A percentile compares a stretch with the other conserved stretches of the same genome.
Evolutionary conservation across 306 rosid species (phyloP).

Genomic region (Dryas alaskensis): DNA sequence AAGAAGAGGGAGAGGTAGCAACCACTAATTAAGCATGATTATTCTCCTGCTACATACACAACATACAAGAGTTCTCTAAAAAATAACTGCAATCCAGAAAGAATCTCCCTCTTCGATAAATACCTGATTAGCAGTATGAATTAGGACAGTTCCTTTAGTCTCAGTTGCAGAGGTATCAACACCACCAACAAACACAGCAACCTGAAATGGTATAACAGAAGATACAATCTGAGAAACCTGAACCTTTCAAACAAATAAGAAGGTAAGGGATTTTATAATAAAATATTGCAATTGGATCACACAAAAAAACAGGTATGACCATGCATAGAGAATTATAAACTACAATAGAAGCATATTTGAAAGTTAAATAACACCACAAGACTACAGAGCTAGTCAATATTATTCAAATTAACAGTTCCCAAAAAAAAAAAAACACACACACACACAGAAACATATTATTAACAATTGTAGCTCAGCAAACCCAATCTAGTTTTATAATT

Average conservation of each 20-base stretch:
- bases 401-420: not conserved
- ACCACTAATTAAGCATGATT: not conserved
- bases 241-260: slow-evolving; percentile 6
- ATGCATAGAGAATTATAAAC: not conserved
- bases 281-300: not conserved
- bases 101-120: not conserved
- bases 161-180: slow-evolving; percentile 91
- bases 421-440: no score
- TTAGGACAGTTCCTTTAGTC: slow-evolving; percentile 87
- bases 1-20: not conserved
- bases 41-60: not conserved
- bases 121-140: slow-evolving; percentile 87
- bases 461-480: not conserved
- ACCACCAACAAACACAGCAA: slow-evolving; percentile 83
- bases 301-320: not conserved
- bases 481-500: not conserved
- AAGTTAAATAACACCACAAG: not conserved
- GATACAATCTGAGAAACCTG: slow-evolving; percentile 20
- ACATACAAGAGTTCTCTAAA: not conserved
- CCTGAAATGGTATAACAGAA: slow-evolving; percentile 45
- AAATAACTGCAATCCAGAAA: not conserved
- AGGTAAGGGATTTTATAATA: not conserved
- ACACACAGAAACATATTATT: no score
- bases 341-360: not conserved
- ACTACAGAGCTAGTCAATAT: not conserved